Percentiles rank a stretch among this genome's conserved stretches.
Conservation (phyloP, 495 filamentous ascomycete genomes). For the Opeltia flavorubescens region DNA sequence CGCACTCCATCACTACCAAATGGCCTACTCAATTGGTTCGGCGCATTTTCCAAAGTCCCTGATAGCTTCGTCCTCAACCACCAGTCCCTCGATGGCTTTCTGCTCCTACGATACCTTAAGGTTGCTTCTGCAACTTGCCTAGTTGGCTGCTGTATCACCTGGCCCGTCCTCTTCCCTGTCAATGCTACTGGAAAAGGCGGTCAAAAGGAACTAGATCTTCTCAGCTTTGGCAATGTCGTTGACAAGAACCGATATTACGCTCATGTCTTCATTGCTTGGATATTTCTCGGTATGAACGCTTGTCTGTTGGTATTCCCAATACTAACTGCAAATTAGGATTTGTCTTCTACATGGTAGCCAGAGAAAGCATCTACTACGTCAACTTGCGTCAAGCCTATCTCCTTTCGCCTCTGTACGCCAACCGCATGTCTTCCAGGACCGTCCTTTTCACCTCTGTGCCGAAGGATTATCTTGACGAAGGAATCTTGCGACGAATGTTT, state of each 20-base stretch:
- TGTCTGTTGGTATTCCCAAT: background rate
- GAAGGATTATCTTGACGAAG: conserved; percentile 53
- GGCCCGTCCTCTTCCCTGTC: conserved; percentile 74
- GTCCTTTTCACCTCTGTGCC: conserved; percentile 88
- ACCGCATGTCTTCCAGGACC: conserved; percentile 83
- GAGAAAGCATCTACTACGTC: conserved; percentile 89
- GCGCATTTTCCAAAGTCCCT: conserved; percentile 60
- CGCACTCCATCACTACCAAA: conserved; percentile 53
- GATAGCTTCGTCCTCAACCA: conserved; percentile 78
- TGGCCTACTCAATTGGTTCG: conserved; percentile 64
- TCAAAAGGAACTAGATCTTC: conserved; percentile 56
- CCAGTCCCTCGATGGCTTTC: conserved; percentile 78
- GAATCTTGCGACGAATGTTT: conserved; percentile 64
- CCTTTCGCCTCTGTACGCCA: conserved; percentile 73
- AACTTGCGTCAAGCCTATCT: conserved; percentile 92
- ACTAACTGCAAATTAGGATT: conserved; percentile 35
- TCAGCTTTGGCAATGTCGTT: conserved; percentile 61
- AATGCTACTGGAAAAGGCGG: conserved; percentile 57
- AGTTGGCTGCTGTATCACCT: conserved; percentile 67
- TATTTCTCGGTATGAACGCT: conserved; percentile 50
- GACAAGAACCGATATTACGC: conserved; percentile 59
- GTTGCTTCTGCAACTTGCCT: conserved; percentile 59
- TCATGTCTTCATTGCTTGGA: conserved; percentile 55
- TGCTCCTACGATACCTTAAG: conserved; percentile 75
- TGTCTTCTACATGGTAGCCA: conserved; percentile 75